Evolutionary conservation across 495 filamentous ascomycete species (phyloP).

Genomic region (Niebla homalea): DNA sequence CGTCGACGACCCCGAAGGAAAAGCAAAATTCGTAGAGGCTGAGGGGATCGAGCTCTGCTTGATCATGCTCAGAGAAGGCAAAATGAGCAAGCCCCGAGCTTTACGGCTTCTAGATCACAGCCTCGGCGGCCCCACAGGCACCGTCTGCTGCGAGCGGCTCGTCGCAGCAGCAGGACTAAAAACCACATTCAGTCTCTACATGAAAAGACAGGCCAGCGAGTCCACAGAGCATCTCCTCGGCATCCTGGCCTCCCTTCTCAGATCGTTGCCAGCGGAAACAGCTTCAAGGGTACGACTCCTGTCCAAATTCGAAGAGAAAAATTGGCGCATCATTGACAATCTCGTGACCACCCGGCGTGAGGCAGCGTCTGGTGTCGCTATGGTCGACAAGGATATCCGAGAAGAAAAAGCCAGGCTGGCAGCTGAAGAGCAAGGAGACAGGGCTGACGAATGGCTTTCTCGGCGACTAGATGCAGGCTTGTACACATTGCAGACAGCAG

Average conservation of each 20-base stretch:
- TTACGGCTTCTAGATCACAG: conserved; percentile 79
- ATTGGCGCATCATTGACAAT: conserved; percentile 71
- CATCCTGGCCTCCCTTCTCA: conserved; percentile 75
- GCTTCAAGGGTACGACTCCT: conserved; percentile 67
- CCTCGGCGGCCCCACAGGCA: conserved; percentile 40
- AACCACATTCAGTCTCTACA: conserved; percentile 73
- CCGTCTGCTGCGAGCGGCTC: conserved; percentile 53
- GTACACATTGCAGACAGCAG: conserved; percentile 74
- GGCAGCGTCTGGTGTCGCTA: conserved; percentile 49
- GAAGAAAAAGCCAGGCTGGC: conserved; percentile 35
- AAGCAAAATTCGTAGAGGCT: conserved; percentile 70
- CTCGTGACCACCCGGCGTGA: conserved; percentile 58
- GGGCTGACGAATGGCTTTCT: conserved; percentile 71
- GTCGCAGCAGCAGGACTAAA: conserved; percentile 80
- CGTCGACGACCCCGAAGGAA: conserved; percentile 62
- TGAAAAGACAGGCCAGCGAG: conserved; percentile 67
- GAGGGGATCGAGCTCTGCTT: conserved; percentile 86
- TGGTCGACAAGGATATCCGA: conserved; percentile 55
- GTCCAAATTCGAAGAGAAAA: conserved; percentile 90
- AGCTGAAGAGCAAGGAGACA: conserved; percentile 46
- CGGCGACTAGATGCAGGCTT: conserved; percentile 75
- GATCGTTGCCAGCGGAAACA: conserved; percentile 64
- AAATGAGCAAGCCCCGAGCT: conserved; percentile 63
- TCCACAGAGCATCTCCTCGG: conserved; percentile 76
- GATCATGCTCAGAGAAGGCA: conserved; percentile 77